phyloP scores from a whole-genome alignment of 139 green algal species.

The Deuterostichococcus epilithicus region DNA sequence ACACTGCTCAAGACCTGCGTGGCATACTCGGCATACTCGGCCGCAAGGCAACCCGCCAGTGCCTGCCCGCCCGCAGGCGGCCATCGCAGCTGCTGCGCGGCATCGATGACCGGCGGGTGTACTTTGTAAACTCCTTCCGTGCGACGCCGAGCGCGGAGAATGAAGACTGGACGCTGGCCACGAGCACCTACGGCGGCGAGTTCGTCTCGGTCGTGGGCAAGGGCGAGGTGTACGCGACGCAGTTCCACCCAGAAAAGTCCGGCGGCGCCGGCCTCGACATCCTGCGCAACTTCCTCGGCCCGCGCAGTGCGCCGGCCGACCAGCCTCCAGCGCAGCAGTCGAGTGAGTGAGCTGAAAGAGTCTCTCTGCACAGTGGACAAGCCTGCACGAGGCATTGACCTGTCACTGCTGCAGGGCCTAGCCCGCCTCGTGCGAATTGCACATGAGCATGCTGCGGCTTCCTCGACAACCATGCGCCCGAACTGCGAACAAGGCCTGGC shows the following conservation, averaged over 20 bases:
- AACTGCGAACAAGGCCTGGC: too few species aligned
- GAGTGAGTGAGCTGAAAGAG: too few species aligned
- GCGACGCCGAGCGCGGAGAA: conserved; percentile 60
- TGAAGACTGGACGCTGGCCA: conserved; percentile 90
- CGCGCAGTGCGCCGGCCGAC: conserved; percentile 16
- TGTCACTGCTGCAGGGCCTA: too few species aligned
- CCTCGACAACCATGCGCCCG: too few species aligned
- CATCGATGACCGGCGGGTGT: conserved; percentile 76
- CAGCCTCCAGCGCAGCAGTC: background rate
- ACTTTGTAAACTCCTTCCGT: conserved; percentile 98
- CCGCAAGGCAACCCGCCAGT: too few species aligned
- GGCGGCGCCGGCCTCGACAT: conserved; percentile 72
- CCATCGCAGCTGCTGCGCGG: conserved; percentile 46
- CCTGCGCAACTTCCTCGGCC: conserved; percentile 74
- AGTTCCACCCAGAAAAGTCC: conserved; percentile 99
- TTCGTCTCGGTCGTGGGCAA: conserved; percentile 85
- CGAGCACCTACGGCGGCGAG: conserved; percentile 78
- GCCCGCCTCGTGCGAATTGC: too few species aligned
- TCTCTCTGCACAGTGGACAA: too few species aligned
- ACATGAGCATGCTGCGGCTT: too few species aligned
- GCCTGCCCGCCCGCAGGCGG: conserved; percentile 6
- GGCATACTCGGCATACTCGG: too few species aligned
- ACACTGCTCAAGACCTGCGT: too few species aligned
- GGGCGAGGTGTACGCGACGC: conserved; percentile 75
- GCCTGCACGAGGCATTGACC: too few species aligned